phyloP scores from a whole-genome alignment of 1,284 basidiomycete species.

The Sporisorium iseilematis-ciliati region DNA sequence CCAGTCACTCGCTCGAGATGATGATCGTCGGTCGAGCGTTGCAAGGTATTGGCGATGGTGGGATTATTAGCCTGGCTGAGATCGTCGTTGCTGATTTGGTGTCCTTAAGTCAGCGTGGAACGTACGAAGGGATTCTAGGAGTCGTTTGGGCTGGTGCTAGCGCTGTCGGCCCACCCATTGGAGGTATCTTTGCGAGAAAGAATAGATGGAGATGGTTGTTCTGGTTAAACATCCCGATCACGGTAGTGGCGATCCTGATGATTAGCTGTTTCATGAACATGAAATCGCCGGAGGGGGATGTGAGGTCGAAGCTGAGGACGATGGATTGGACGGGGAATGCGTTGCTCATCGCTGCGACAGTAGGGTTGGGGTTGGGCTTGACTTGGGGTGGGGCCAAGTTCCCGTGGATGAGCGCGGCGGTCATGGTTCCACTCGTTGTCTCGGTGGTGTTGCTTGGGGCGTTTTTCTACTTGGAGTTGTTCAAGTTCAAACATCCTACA shows the following conservation, averaged over 20 bases:
- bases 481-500: conserved; percentile 27
- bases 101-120: conserved; percentile 36
- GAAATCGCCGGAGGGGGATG: conserved; percentile 33
- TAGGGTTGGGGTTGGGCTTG: conserved; percentile 30
- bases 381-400: conserved; percentile 50
- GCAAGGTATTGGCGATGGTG: conserved; percentile 49
- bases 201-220: conserved; percentile 53
- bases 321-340: conserved; percentile 51
- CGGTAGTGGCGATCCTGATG: conserved; percentile 37
- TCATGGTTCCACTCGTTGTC: conserved; percentile 33
- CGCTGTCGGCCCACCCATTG: conserved; percentile 53
- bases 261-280: conserved; percentile 49
- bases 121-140: conserved; percentile 57
- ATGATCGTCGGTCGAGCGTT: conserved; percentile 43
- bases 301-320: conserved; percentile 26
- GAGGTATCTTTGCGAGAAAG: conserved; percentile 39
- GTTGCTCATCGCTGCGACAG: conserved; percentile 25
- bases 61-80: conserved; percentile 48
- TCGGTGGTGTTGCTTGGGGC: conserved; percentile 23
- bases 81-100: conserved; percentile 55
- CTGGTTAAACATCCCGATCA: conserved; percentile 54
- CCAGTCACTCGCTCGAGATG: conserved; percentile 24
- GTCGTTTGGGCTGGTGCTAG: conserved; percentile 48
- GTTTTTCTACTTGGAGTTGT: conserved; percentile 43
- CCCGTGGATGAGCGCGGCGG: conserved; percentile 21